Conservation (phyloP, 2,329 filamentous ascomycete genomes). For the Sporothrix variecibatus region DNA sequence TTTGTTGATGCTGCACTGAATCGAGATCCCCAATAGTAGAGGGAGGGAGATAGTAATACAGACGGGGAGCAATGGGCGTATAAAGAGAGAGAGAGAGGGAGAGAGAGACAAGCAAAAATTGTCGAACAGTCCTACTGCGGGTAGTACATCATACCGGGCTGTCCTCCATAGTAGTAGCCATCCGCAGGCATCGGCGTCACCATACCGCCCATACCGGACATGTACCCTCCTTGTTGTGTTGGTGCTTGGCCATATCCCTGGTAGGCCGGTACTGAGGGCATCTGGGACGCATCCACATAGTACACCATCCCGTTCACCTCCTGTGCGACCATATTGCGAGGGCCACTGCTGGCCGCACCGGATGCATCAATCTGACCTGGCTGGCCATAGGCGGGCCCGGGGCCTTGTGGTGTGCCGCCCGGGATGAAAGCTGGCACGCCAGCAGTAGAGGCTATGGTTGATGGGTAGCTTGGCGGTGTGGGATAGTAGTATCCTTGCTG, state of each 20-base stretch:
- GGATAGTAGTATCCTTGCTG: constrained; percentile 42
- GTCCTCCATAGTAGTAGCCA: constrained; percentile 70
- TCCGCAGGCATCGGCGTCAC: constrained; percentile 65
- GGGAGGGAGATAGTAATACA: too few relatives aligned
- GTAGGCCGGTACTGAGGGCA: constrained; percentile 57
- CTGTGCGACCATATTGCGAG: constrained; percentile 68
- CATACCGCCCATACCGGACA: constrained; percentile 62
- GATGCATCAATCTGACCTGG: constrained; percentile 45
- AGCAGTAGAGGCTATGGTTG: constrained; percentile 38
- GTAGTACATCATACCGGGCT: constrained; percentile 62
- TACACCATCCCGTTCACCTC: constrained; percentile 96
- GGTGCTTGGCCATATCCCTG: constrained; percentile 46
- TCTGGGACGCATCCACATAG: constrained; percentile 81
- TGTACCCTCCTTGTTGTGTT: constrained; percentile 50
- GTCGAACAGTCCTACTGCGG: constrained; percentile 44
- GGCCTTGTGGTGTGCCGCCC: constrained; percentile 48
- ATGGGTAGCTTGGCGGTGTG: constrained; percentile 33
- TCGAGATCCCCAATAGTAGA: too few relatives aligned
- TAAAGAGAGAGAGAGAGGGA: background rate
- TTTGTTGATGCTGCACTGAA: background rate
- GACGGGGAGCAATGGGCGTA: too few relatives aligned
- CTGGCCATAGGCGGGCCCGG: constrained; percentile 37
- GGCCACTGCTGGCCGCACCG: constrained; percentile 38
- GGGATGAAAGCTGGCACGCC: constrained; percentile 61
- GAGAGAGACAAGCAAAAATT: background rate